These are phyloP conservation scores for Bruguiera gymnorhiza DNA, from an alignment of 345 rosid species.

Conservation along the genomic window DNA sequence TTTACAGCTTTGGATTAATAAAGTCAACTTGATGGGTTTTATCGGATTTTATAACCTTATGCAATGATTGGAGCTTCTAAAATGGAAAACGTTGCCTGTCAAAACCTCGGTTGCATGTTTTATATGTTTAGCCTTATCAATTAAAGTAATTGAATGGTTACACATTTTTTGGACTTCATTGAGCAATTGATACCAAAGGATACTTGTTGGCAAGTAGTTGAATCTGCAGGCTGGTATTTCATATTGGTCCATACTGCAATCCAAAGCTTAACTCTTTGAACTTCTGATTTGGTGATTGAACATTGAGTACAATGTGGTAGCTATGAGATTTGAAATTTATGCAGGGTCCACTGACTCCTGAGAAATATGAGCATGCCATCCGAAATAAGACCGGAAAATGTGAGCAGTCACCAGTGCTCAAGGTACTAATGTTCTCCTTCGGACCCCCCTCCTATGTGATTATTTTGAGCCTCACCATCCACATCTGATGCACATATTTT, in stretches of 20 bases:
- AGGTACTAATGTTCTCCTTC: conserved; percentile 37
- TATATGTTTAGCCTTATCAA: too few relatives aligned
- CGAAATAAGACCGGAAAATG: conserved; percentile 48
- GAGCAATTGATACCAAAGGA: not conserved
- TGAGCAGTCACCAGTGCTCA: conserved; percentile 47
- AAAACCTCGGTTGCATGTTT: too few relatives aligned
- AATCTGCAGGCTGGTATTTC: not conserved
- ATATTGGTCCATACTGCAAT: not conserved
- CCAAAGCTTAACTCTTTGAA: not conserved
- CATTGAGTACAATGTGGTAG: not conserved
- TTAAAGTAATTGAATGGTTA: too few relatives aligned
- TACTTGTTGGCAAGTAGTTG: not conserved
- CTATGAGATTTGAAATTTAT: not conserved
- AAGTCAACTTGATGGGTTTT: not conserved
- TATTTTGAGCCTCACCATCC: not conserved
- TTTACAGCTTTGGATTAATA: conserved; percentile 12
- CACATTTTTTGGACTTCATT: too few relatives aligned
- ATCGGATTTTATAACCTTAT: not conserved
- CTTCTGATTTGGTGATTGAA: not conserved
- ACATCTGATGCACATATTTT: conserved; percentile 2
- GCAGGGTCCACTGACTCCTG: conserved; percentile 88
- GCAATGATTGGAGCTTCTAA: not conserved
- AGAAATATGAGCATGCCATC: conserved; percentile 57
- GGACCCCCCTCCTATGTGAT: not conserved
- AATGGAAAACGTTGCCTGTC: too few relatives aligned